Evolutionary conservation across 73 alveolate species (phyloP).

Genomic region (Loxodes magnus): DNA sequence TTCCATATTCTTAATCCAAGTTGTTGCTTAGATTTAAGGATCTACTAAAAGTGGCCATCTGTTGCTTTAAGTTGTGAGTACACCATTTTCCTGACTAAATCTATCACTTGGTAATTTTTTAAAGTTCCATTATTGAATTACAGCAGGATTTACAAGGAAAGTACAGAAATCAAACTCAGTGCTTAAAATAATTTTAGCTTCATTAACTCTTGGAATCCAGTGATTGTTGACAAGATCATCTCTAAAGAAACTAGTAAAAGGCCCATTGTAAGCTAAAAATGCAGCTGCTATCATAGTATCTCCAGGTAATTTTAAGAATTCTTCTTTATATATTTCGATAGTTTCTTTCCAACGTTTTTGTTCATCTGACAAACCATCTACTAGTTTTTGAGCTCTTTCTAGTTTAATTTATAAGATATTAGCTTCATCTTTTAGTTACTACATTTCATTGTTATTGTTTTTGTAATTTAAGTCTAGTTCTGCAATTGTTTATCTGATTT

Average conservation of each 20-base stretch:
- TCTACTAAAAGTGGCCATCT: conserved; percentile 99
- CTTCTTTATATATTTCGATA: conserved; percentile 60
- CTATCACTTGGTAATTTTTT: conserved; percentile 85
- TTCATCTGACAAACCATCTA: conserved; percentile 97
- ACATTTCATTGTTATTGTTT: conserved; percentile 76
- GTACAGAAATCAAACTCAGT: conserved; percentile 70
- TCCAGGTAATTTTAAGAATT: conserved; percentile 89
- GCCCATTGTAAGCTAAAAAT: conserved; percentile 97
- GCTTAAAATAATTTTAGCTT: conserved; percentile 63
- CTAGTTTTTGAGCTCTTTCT: conserved; percentile 96
- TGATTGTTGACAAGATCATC: conserved; percentile 7
- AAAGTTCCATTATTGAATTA: conserved; percentile 77
- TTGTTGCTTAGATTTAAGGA: conserved; percentile 94
- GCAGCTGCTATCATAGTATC: conserved; percentile 98
- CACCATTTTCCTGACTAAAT: conserved; percentile 98
- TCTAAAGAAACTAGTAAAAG: conserved; percentile 50
- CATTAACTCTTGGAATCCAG: conserved; percentile 31
- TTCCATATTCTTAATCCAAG: conserved; percentile 55
- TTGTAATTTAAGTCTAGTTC: conserved; percentile 27
- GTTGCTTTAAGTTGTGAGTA: conserved; percentile 81
- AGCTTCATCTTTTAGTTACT: conserved; percentile 68
- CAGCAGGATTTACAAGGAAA: conserved; percentile 83
- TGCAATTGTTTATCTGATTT: conserved; percentile 25
- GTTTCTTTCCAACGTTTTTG: conserved; percentile 96
- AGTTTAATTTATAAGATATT: conserved; percentile 80